phyloP scores from a whole-genome alignment of 139 green algal genomes.

The Chlamydomonas schloesseri region DNA sequence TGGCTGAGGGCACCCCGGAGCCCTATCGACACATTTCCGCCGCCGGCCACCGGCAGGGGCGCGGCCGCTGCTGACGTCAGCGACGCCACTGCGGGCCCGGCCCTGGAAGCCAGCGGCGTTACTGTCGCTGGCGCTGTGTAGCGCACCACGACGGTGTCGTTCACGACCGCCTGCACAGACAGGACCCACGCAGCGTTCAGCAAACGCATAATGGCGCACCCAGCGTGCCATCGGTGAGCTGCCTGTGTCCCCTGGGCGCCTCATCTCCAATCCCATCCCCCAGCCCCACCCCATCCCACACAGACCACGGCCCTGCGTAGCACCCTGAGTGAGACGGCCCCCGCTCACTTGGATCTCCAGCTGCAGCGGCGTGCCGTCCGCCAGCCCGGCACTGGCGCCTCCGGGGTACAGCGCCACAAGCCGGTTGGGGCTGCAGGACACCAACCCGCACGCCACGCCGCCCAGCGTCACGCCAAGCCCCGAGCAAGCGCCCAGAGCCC shows the following conservation, averaged over 20 bases:
- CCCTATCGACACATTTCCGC: no score
- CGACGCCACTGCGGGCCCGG: not conserved
- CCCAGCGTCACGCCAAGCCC: not conserved
- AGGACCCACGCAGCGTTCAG: no score
- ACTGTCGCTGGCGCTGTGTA: not conserved
- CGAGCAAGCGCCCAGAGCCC: not conserved
- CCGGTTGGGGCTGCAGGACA: not conserved
- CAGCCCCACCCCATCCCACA: no score
- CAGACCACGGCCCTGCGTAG: no score
- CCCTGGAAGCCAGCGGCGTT: no score
- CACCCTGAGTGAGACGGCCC: no score
- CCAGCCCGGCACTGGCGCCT: not conserved
- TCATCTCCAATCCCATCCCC: no score
- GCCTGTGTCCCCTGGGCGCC: no score
- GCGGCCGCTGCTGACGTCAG: not conserved
- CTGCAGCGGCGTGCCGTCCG: not conserved
- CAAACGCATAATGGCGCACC: no score
- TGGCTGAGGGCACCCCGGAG: no score
- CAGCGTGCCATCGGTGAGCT: no score
- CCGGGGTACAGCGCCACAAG: not conserved
- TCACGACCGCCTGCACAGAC: not conserved
- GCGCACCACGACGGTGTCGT: not conserved
- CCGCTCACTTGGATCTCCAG: not conserved
- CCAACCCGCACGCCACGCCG: not conserved
- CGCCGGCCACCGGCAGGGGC: not conserved